These are phyloP conservation scores for Leccinum olivaceopallidum DNA, from an alignment of 768 basidiomycete species.

Conservation along the genomic window DNA sequence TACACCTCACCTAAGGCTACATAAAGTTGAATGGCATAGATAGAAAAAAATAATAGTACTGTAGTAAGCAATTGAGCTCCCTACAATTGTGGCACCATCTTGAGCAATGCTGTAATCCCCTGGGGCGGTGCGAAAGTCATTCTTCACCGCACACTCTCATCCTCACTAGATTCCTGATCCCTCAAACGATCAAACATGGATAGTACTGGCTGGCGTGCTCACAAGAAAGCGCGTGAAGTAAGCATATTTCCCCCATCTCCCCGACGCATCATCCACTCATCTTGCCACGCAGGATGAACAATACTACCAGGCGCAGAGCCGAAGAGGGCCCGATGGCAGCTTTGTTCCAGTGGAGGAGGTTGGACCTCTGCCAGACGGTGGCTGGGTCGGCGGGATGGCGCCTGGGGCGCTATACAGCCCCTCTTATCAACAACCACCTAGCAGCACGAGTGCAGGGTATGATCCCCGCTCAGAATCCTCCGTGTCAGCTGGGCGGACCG, in stretches of 20 bases:
- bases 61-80: no score
- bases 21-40: no score
- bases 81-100: not conserved
- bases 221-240: constrained; percentile 59
- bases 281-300: constrained; percentile 34
- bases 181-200: constrained; percentile 51
- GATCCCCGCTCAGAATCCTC: constrained; percentile 17
- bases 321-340: constrained; percentile 48
- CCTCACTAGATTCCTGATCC: not conserved
- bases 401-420: constrained; percentile 32
- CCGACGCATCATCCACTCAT: not conserved
- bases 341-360: constrained; percentile 59
- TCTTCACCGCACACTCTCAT: not conserved
- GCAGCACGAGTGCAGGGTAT: constrained; percentile 32
- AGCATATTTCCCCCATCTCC: constrained; percentile 10
- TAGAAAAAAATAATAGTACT: no score
- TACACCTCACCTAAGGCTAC: no score
- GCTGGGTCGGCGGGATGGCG: constrained; percentile 58
- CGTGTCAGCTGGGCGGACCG: constrained; percentile 6
- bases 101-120: not conserved
- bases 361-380: constrained; percentile 56
- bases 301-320: constrained; percentile 28
- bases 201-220: constrained; percentile 74
- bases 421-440: constrained; percentile 13
- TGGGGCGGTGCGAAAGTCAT: not conserved